These are phyloP conservation scores for Hibiscus trionum DNA, from an alignment of 345 rosid species.

Conservation along the genomic window DNA sequence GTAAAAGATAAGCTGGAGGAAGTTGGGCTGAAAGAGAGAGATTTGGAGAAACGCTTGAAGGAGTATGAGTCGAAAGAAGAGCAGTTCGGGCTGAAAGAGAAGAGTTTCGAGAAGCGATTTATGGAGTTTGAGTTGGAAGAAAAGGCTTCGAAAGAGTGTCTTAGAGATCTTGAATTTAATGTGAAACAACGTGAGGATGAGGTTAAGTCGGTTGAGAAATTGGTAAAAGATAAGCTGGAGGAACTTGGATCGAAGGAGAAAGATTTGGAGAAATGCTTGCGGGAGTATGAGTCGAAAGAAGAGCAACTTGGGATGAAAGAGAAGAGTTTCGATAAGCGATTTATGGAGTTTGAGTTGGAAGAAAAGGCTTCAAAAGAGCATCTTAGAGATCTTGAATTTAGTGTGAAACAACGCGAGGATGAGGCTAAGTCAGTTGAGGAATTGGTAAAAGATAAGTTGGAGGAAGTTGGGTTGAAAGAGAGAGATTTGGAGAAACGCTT, in stretches of 20 bases:
- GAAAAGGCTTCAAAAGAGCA: neutral
- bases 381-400: slow-evolving; percentile 9
- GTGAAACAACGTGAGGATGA: neutral
- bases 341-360: neutral
- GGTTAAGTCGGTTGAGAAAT: neutral
- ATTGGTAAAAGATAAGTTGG: too few species aligned
- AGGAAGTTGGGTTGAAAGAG: neutral
- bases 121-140: neutral
- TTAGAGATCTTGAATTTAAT: slow-evolving; percentile 8
- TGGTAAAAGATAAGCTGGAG: neutral
- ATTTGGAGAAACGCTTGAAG: neutral
- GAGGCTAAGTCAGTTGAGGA: neutral
- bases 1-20: neutral
- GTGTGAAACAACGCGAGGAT: neutral
- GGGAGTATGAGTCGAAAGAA: neutral
- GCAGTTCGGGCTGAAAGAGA: neutral
- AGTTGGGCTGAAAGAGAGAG: neutral
- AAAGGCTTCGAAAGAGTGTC: too few species aligned
- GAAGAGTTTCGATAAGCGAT: neutral
- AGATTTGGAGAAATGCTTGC: neutral
- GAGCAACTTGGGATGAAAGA: neutral
- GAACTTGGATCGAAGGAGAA: neutral
- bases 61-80: neutral
- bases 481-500: neutral
- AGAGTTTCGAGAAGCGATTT: neutral